Conservation (phyloP, 2,329 filamentous ascomycete genomes). For the Sporothrix brasiliensis region DNA sequence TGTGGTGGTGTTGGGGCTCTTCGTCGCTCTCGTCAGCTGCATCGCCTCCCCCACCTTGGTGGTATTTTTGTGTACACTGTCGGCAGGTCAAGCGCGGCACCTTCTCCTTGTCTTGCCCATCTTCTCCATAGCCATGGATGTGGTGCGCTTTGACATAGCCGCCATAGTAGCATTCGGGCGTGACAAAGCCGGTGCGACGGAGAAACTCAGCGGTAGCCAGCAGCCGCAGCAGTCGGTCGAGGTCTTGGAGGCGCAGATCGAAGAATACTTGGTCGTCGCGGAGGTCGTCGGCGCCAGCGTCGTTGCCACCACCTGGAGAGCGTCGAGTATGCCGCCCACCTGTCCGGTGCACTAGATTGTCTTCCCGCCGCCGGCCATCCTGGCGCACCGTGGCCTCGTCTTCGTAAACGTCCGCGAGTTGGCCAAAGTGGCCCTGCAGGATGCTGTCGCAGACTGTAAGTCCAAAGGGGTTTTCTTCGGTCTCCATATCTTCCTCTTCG, state of each 20-base stretch:
- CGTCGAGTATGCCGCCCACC: background rate
- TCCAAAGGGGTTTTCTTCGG: background rate
- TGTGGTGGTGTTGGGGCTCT: background rate
- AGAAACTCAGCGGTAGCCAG: conserved; percentile 6
- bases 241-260: conserved; percentile 25
- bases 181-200: background rate
- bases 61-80: conserved; percentile 13
- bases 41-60: conserved; percentile 3
- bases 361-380: conserved; percentile 20
- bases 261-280: conserved; percentile 32
- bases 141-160: conserved; percentile 30
- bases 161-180: conserved; percentile 31
- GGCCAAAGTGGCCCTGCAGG: background rate
- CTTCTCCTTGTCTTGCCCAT: background rate
- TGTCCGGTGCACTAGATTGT: conserved; percentile 2
- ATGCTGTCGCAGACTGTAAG: conserved; percentile 21
- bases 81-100: conserved; percentile 8
- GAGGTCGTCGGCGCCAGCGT: background rate
- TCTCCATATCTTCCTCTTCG: background rate
- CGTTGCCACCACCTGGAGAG: no score
- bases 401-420: background rate
- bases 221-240: conserved; percentile 28
- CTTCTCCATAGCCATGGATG: conserved; percentile 5
- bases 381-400: conserved; percentile 1
- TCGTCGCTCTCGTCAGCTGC: background rate